Conservation (phyloP, 495 filamentous ascomycete species). For the Sordaria brevicollis region DNA sequence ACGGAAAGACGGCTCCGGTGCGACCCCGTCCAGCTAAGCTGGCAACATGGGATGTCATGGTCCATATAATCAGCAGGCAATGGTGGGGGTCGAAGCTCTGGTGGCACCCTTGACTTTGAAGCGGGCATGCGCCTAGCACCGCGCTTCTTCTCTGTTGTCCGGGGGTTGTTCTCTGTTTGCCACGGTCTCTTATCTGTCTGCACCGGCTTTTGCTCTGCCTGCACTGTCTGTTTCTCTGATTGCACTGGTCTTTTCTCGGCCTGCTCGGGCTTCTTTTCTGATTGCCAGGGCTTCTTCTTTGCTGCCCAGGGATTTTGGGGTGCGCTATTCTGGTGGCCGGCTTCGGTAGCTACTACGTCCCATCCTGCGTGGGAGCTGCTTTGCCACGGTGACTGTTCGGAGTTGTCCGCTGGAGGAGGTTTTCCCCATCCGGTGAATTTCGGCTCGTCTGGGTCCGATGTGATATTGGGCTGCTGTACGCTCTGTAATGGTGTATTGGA, state of each 20-base stretch:
- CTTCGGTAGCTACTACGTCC: background rate
- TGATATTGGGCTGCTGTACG: background rate
- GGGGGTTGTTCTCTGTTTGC: background rate
- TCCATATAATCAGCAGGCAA: background rate
- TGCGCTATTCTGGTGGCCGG: background rate
- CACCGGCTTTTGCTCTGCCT: background rate
- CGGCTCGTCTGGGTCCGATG: background rate
- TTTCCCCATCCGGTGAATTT: background rate
- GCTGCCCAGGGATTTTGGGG: background rate
- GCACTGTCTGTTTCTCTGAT: background rate
- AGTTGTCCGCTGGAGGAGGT: background rate
- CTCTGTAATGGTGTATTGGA: background rate
- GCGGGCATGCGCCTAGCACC: background rate
- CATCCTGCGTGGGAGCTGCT: background rate
- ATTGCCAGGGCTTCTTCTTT: background rate
- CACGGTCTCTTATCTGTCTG: background rate
- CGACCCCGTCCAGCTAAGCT: constrained; percentile 6
- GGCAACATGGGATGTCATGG: constrained; percentile 4
- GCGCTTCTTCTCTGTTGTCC: background rate
- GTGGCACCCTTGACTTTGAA: background rate
- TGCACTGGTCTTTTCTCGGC: background rate
- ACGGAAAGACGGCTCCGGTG: background rate
- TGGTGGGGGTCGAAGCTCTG: background rate
- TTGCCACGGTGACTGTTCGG: background rate
- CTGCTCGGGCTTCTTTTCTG: background rate